These are phyloP conservation scores for Debaryomyces subglobosus DNA, from an alignment of 1,139 yeast species.

Conservation along the genomic window DNA sequence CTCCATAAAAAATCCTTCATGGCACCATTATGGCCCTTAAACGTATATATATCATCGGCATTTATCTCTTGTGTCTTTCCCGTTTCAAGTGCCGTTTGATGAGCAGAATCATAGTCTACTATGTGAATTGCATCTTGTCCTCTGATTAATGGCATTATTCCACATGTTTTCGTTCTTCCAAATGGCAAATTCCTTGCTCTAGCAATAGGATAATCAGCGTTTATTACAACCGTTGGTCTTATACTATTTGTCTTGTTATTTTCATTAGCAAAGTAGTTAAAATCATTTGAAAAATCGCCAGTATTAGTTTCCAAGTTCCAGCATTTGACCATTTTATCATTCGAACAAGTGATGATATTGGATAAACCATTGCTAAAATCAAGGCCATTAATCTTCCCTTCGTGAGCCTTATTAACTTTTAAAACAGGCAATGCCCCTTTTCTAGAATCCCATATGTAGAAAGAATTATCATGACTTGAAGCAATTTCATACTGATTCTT, in stretches of 20 bases:
- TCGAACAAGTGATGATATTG: slow-evolving; percentile 76
- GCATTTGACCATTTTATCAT: slow-evolving; percentile 81
- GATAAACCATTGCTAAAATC: slow-evolving; percentile 71
- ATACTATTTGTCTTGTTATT: slow-evolving; percentile 14
- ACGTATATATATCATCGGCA: slow-evolving; percentile 55
- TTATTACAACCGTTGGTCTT: slow-evolving; percentile 60
- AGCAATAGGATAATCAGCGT: slow-evolving; percentile 83
- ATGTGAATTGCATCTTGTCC: slow-evolving; percentile 78
- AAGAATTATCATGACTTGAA: slow-evolving; percentile 78
- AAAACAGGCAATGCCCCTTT: slow-evolving; percentile 77
- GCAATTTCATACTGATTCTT: slow-evolving; percentile 77
- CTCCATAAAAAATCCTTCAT: slow-evolving; percentile 91
- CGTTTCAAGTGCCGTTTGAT: slow-evolving; percentile 37
- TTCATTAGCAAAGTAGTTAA: slow-evolving; percentile 28
- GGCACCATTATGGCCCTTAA: slow-evolving; percentile 82
- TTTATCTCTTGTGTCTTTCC: slow-evolving; percentile 31
- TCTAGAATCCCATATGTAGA: slow-evolving; percentile 86
- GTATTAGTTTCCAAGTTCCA: slow-evolving; percentile 66
- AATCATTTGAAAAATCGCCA: slow-evolving; percentile 18
- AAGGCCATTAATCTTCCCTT: slow-evolving; percentile 83
- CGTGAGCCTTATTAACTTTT: slow-evolving; percentile 67
- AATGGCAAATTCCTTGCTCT: slow-evolving; percentile 88
- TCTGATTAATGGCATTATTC: slow-evolving; percentile 88
- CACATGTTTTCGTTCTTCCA: slow-evolving; percentile 76
- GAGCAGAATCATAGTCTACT: slow-evolving; percentile 55